These are phyloP conservation scores for Lentinula guzmanii DNA, from an alignment of 768 basidiomycete genomes.

Conservation along the genomic window DNA sequence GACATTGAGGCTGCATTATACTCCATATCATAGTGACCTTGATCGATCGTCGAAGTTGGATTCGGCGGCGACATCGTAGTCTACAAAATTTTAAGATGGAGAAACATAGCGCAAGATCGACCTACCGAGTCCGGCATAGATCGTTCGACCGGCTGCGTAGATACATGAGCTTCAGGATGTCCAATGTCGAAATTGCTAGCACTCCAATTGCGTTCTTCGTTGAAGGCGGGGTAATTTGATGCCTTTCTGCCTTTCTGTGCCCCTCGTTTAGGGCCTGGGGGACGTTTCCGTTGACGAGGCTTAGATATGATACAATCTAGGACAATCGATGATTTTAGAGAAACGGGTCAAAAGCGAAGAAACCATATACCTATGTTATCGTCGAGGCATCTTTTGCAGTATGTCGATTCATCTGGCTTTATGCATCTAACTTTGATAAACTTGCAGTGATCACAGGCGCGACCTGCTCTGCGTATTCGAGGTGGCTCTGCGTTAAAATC, in stretches of 20 bases:
- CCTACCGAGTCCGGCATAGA: not conserved
- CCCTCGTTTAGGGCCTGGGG: not conserved
- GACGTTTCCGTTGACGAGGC: not conserved
- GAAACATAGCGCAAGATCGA: not conserved
- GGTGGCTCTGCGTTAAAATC: no score
- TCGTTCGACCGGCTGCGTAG: not conserved
- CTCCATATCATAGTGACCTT: not conserved
- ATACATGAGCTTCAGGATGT: not conserved
- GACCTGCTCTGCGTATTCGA: not conserved
- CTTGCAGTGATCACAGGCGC: not conserved
- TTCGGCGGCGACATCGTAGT: not conserved
- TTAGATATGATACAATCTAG: not conserved
- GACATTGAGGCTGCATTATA: not conserved
- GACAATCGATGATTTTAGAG: not conserved
- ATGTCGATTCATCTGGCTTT: not conserved
- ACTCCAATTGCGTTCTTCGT: not conserved
- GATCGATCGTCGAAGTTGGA: not conserved
- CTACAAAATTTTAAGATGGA: not conserved
- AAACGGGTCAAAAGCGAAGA: not conserved
- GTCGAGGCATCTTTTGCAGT: not conserved
- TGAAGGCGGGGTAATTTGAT: not conserved
- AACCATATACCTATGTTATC: not conserved
- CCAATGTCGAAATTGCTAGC: not conserved
- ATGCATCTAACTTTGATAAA: not conserved
- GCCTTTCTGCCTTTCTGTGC: not conserved